Evolutionary conservation across 2,329 filamentous ascomycete genomes (phyloP), one percentile per base, ranked within the genome.

Genomic region (Cladophialophora immunda): DNA sequence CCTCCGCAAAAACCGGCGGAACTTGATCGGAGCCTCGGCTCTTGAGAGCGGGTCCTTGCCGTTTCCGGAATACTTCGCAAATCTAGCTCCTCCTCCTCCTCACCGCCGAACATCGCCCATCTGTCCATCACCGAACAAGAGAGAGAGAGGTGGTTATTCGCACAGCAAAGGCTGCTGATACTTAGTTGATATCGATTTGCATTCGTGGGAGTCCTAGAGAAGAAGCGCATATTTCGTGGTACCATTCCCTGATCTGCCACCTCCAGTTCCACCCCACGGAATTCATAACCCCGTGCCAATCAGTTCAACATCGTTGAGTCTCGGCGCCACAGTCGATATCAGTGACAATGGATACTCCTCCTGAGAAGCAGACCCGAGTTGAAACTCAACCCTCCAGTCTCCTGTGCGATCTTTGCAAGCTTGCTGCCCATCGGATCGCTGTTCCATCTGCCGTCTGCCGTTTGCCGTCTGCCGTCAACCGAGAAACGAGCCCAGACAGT

Each of bases 301-400:
- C 13, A 38, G 38, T n/a, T 45, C n/a, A 1, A 45, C 17, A 19
- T n/a, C 17, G n/a, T 19, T 4, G 2, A 45, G 2, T n/a, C n/a
- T n/a, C n/a, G n/a, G n/a, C n/a, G n/a, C n/a, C n/a, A n/a, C n/a
- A n/a, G n/a, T n/a, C n/a, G n/a, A n/a, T n/a, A n/a, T n/a, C n/a
- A n/a, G 3, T 15, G 45, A 58, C 41, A 25, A 66, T 64, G 54
- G 58, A 54, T 29, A 65, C 64, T 38, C 50, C 64, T 38, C 50
- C 61, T 19, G 62, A 65, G 32, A 62, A 69, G 55, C 65, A 69
- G 55, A 54, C 29, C 27, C n/a, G n/a, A n/a, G n/a, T n/a, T n/a
- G n/a, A n/a, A n/a, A n/a, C n/a, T n/a, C n/a, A n/a, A n/a, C n/a
- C n/a, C n/a, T n/a, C n/a, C n/a, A n/a, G n/a, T n/a, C n/a, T n/a